Conservation (phyloP, 441 rosid species). For the Pelargonium citronellum region DNA sequence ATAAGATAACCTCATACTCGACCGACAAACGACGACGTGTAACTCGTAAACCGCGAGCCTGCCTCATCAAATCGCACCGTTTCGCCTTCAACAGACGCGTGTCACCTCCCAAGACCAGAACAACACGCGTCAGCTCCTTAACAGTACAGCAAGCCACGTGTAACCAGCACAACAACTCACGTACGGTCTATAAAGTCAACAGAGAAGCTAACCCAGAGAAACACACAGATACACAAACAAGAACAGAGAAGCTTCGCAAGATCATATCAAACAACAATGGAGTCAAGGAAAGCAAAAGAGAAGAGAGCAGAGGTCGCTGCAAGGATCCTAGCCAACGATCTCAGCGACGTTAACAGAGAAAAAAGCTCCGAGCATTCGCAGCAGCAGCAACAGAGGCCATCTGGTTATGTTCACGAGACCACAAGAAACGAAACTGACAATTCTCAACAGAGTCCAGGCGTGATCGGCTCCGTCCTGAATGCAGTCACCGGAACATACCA, state of each 20-base stretch:
- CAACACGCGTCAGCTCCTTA: not conserved
- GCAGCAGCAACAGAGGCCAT: not conserved
- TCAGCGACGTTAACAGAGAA: not conserved
- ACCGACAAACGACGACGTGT: not conserved
- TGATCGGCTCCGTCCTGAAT: not conserved
- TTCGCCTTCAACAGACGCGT: not conserved
- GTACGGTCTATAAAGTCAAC: not conserved
- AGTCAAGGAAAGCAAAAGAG: not conserved
- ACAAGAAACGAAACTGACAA: no score
- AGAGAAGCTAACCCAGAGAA: not conserved
- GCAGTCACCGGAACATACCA: not conserved
- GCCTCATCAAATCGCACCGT: not conserved
- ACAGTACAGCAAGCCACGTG: not conserved
- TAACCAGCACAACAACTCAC: not conserved
- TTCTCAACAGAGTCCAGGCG: not conserved
- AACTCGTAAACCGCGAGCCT: no score
- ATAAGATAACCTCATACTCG: not conserved
- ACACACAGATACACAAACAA: not conserved
- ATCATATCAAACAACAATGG: no score
- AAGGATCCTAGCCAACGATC: not conserved
- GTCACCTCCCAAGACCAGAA: not conserved
- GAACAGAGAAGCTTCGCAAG: not conserved
- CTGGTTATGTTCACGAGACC: not conserved
- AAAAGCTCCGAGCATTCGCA: not conserved
- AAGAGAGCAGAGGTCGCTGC: not conserved